These are phyloP conservation scores for Podochytrium sp. DNA, from an alignment of 192 early-diverging fungal species.

Conservation along the genomic window DNA sequence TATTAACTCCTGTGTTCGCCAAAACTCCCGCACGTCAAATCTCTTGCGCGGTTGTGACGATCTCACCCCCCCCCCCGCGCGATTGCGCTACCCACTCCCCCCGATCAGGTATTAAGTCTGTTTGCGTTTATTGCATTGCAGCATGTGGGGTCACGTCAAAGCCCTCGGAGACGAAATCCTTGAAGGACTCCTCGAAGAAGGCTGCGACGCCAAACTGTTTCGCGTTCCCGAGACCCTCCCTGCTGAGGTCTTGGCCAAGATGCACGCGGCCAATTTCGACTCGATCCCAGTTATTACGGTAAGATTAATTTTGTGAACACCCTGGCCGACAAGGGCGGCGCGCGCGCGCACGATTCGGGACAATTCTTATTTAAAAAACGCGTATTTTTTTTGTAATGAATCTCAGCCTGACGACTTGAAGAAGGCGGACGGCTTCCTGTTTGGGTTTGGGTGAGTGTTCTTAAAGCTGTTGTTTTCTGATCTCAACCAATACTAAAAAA, in stretches of 20 bases:
- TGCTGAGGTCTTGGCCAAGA: conserved; percentile 69
- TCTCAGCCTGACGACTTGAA: conserved; percentile 50
- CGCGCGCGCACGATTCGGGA: not conserved
- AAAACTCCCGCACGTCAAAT: too few relatives aligned
- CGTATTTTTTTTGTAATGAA: not conserved
- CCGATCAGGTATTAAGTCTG: too few relatives aligned
- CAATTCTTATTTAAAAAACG: not conserved
- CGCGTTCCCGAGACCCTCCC: conserved; percentile 69
- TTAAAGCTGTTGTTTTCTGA: conserved; percentile 15
- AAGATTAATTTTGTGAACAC: not conserved
- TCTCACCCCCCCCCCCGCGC: too few relatives aligned
- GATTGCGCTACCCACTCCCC: too few relatives aligned
- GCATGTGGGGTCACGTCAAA: conserved; percentile 67
- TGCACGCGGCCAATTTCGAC: conserved; percentile 58
- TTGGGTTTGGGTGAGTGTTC: conserved; percentile 65
- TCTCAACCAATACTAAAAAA: not conserved
- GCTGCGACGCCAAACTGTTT: conserved; percentile 56
- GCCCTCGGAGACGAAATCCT: conserved; percentile 64
- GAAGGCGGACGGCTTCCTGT: conserved; percentile 70
- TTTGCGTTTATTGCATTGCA: too few relatives aligned
- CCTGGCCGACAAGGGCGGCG: not conserved
- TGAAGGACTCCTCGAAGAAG: conserved; percentile 66
- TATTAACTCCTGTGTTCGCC: conserved; percentile 56
- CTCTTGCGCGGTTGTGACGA: too few relatives aligned
- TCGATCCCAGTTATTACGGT: conserved; percentile 58